Evolutionary conservation across 202 grass and related monocot genomes (phyloP), one percentile per base, ranked within the genome.

Genomic region (Panicum virgatum): DNA sequence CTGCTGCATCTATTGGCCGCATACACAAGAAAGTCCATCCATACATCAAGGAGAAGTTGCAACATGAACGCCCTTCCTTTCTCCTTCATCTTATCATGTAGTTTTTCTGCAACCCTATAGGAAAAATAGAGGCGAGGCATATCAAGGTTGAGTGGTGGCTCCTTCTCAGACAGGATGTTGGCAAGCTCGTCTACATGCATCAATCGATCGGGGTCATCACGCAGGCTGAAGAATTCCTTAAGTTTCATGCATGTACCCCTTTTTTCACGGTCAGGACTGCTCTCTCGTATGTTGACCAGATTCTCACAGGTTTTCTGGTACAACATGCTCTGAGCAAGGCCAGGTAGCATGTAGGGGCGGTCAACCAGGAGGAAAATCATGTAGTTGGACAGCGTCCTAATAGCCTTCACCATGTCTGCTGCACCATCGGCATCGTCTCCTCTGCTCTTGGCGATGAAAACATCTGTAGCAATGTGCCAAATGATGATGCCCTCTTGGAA

Each of bases 391-490:
- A 84, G 7, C 9, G 34, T 56, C 54, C 54, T 70, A 3, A 84
- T 22, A 5, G 32, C 32, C 4, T 70, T 23, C 65, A 78, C 74
- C 0, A 18, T 1, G 10, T 11, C 32, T 10, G 0, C 25, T 15
- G 9, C 2, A 26, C 26, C 30, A 19, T 64, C 7, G 2, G 14
- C 16, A 5, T 18, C 11, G n/a, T 26, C 9, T 27, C 1, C 34
- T 4, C 5, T 66, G 22, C 69, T 62, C 39, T 30, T 50, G 15
- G 69, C 44, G 0, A 82, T 34, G 11, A 74, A 88, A 12, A 90
- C 1, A 40, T 93, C 81, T 1, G 91, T 90, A 0, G 66, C 87
- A 5, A 90, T 79, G 38, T 90, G 91, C 88, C 91, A 90, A 13
- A 72, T 5, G 10, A 93, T 80, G 43, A 90, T 38, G 20, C 82